Percentiles rank a stretch among this genome's conserved stretches.
phyloP scores from a whole-genome alignment of 371 early-diverging fungal species.

The Apophysomyces sp. region DNA sequence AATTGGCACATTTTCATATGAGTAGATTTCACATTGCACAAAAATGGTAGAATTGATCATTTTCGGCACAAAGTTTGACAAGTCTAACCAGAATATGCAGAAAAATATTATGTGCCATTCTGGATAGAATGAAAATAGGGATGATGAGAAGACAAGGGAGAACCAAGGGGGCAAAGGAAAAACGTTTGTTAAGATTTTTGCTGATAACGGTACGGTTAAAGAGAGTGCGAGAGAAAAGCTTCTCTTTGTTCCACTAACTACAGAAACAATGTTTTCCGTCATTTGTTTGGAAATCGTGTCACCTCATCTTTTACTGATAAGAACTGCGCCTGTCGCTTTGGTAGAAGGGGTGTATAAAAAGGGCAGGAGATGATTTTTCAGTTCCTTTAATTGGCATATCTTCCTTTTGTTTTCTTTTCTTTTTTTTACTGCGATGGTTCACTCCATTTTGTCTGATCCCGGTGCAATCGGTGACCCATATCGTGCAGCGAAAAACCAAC shows the following conservation, averaged over 20 bases:
- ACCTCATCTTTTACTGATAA: too few species aligned
- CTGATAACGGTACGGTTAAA: too few species aligned
- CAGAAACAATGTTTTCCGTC: too few species aligned
- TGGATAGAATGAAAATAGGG: neutral
- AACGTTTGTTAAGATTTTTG: too few species aligned
- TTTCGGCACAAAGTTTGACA: neutral
- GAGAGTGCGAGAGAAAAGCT: too few species aligned
- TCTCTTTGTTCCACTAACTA: too few species aligned
- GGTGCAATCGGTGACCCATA: neutral
- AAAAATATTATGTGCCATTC: neutral
- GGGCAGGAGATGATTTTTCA: neutral
- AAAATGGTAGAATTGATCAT: neutral
- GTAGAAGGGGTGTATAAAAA: neutral
- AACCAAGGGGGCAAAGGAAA: too few species aligned
- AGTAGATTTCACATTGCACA: neutral
- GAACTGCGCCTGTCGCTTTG: too few species aligned
- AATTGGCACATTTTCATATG: too few species aligned
- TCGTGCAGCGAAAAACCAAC: neutral
- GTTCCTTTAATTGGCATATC: neutral
- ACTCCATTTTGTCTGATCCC: neutral
- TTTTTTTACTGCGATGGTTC: neutral
- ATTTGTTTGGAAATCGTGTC: too few species aligned
- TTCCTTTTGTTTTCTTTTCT: neutral
- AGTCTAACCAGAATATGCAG: neutral
- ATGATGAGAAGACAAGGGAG: neutral